Conservation (phyloP, 768 basidiomycete genomes). For the Amanita fuliginea region DNA sequence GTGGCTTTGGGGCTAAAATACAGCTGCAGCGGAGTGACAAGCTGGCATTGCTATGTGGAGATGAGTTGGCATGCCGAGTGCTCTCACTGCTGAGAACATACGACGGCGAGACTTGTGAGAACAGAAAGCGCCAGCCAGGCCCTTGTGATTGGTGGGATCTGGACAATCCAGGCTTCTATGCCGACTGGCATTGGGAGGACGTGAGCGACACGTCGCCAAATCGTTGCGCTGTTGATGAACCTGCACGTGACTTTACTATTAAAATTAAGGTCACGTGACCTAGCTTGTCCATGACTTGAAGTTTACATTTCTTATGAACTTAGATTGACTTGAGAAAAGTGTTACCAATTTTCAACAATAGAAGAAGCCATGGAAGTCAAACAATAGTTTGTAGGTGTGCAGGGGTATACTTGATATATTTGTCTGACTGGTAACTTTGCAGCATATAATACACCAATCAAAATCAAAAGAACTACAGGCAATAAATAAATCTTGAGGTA, state of each 20-base stretch:
- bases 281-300: too few relatives aligned
- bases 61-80: not conserved
- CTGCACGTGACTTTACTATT: too few relatives aligned
- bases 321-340: too few relatives aligned
- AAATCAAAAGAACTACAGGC: not conserved
- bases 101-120: slow-evolving; percentile 75
- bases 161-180: slow-evolving; percentile 82
- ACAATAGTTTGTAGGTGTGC: too few relatives aligned
- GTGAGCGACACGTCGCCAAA: too few relatives aligned
- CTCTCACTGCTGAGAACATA: slow-evolving; percentile 29
- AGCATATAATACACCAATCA: not conserved
- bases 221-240: too few relatives aligned
- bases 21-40: slow-evolving; percentile 82
- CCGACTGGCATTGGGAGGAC: slow-evolving; percentile 55
- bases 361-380: too few relatives aligned
- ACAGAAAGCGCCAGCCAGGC: slow-evolving; percentile 77
- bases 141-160: slow-evolving; percentile 87
- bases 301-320: too few relatives aligned
- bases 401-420: too few relatives aligned
- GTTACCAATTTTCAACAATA: too few relatives aligned
- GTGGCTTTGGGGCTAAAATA: slow-evolving; percentile 88
- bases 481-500: not conserved
- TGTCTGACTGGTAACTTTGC: too few relatives aligned
- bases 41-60: slow-evolving; percentile 71
- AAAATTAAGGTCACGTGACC: too few relatives aligned